Percentiles rank a stretch among this genome's conserved stretches.
phyloP scores from a whole-genome alignment of 2,329 filamentous ascomycete species.

The Alternaria tenuissima region DNA sequence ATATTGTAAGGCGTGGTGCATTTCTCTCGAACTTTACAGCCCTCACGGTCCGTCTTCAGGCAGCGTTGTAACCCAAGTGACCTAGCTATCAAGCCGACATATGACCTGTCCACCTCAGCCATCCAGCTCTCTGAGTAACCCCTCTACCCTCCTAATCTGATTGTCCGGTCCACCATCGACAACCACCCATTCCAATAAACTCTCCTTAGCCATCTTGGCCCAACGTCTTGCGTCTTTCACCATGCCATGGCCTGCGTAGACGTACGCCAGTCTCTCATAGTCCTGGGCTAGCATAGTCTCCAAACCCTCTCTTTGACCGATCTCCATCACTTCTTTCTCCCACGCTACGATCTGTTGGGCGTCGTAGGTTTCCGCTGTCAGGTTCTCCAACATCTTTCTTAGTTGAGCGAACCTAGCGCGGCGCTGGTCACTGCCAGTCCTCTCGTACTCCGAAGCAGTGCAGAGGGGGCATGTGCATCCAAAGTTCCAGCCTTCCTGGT shows the following conservation, averaged over 20 bases:
- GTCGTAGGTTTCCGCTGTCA: conserved; percentile 33
- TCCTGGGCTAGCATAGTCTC: conserved; percentile 32
- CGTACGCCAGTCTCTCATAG: conserved; percentile 38
- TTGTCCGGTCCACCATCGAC: conserved; percentile 25
- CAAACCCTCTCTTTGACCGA: conserved; percentile 30
- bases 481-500: conserved; percentile 34
- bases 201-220: conserved; percentile 30
- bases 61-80: not conserved
- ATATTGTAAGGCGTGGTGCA: not conserved
- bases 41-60: not conserved
- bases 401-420: conserved; percentile 27
- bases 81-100: not conserved
- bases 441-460: conserved; percentile 21
- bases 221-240: conserved; percentile 24
- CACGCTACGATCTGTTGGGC: conserved; percentile 31
- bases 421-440: conserved; percentile 29
- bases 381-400: conserved; percentile 19
- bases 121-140: conserved; percentile 27
- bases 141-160: conserved; percentile 26
- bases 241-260: conserved; percentile 30
- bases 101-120: conserved; percentile 2
- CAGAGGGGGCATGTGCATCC: conserved; percentile 34
- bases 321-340: conserved; percentile 35
- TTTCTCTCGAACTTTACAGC: not conserved
- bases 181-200: conserved; percentile 30